Evolutionary conservation across 164 flowering plant genomes (phyloP), one percentile per base, ranked within the genome.

Genomic region (Umbellularia californica): DNA sequence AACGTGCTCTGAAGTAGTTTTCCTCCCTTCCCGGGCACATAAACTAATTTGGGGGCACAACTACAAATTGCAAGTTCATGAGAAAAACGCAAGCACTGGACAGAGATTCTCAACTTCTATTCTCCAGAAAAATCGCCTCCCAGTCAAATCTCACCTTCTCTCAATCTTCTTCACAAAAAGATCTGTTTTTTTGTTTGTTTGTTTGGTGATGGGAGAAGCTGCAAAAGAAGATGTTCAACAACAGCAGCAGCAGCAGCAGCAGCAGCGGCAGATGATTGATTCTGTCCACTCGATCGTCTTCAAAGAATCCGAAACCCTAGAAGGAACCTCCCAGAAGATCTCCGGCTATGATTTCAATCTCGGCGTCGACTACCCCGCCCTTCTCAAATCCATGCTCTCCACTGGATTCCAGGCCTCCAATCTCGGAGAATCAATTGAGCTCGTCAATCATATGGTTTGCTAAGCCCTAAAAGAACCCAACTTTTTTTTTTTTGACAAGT

Each of bases 321-420:
- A 90, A 69, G 99, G 92, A 11, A 63, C 52, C 33, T 81, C 79
- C 74, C 22, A 58, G 15, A 84, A 84, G 73, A 93, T 95, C 12
- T 79, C 83, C 74, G 98, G 98, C 28, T 95, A 95, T 68, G 98
- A 95, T 75, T 95, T 95, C 82, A 94, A 94, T 72, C 80, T 74
- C 47, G 99, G 99, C 1, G 86, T 93, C 0, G 73, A 93, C 77
- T 88, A 92, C 73, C 60, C 86, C 11, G 76, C 81, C 73, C 89
- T 95, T 52, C 77, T 95, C 66, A 82, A 82, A 69, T 90, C 97
- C 65, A 71, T 95, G 85, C 63, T 81, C 41, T 80, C 91, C 41
- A 90, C 97, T 50, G 98, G 98, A 1, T 95, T 93, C 71, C 99
- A 95, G 79, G 99, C 99, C 58, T 90, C 98, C 76, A 92, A 93